Percentiles rank a stretch among this genome's conserved stretches.
Evolutionary conservation across 306 rosid genomes (phyloP).

Genomic region (Quercus aquifolioides): DNA sequence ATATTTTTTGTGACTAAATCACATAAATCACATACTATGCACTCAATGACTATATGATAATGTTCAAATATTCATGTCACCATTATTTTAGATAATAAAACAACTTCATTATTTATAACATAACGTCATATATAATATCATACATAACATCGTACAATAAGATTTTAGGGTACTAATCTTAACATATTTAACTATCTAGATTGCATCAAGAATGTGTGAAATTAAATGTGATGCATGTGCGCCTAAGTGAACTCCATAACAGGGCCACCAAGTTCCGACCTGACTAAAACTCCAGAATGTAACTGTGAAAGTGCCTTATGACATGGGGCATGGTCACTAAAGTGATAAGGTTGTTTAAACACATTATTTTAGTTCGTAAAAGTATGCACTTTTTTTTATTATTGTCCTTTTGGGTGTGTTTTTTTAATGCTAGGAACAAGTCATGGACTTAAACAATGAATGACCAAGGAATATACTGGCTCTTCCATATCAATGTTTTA

Average conservation of each 20-base stretch:
- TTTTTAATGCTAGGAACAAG: background rate
- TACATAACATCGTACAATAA: too few species aligned
- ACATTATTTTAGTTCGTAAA: background rate
- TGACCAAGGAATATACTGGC: background rate
- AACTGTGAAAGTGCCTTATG: constrained; percentile 13
- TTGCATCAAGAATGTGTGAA: background rate
- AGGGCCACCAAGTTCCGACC: background rate
- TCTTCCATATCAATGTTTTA: background rate
- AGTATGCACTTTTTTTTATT: background rate
- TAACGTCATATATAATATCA: too few species aligned
- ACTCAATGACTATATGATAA: too few species aligned
- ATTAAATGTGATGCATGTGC: constrained; percentile 7
- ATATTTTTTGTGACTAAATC: too few species aligned
- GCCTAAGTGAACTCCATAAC: constrained; percentile 2
- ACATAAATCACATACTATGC: too few species aligned
- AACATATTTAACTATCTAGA: background rate
- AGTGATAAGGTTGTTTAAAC: constrained; percentile 20
- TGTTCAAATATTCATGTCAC: too few species aligned
- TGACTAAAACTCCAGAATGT: constrained; percentile 4
- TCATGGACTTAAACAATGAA: background rate
- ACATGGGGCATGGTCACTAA: constrained; percentile 3
- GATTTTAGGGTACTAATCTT: too few species aligned
- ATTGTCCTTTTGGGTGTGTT: background rate
- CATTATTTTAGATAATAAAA: too few species aligned
- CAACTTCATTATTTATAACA: too few species aligned